Base-by-base conservation (phyloP, 768 basidiomycete species). In the Naganishia randhawae region DNA sequence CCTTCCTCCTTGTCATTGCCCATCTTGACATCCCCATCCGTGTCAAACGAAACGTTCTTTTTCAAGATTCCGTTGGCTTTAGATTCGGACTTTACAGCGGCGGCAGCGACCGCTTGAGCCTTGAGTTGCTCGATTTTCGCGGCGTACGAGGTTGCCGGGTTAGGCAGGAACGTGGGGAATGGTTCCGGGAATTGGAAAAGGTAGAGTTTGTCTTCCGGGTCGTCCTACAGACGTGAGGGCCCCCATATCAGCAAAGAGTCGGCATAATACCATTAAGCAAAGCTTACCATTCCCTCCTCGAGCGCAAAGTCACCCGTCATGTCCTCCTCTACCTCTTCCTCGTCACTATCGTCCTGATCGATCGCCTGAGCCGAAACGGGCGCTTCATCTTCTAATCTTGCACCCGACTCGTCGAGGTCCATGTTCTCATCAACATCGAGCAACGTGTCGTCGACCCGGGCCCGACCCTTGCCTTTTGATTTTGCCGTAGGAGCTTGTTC, bases 171-270 rank as follows among this genome's bases (percentile, higher is more conserved):
- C 5, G 82, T 84, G 0, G 92, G 92, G 79, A 96, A 93, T 0
- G 91, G 89, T 10, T 83, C 78, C 0, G 93, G 93, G 74, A 95
- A 95, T 76, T 94, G 92, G 81, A 95, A 93, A 72, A 92, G 88
- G 75, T 89, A 95, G 3, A 95, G 81, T 22, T 77, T 78, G 37
- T 75, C 69, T 39, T 73, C 71, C 11, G 76, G 77, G 33, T 73
- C 62, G 53, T 75, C 78, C 77, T 78, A 35, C n/a, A 14, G 53
- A 25, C 7, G 48, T 5, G 14, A 53, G 8, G 50, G n/a, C n/a
- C 16, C 14, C n/a, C 13, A 22, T 31, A 53, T 53, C 51, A 39
- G 35, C 35, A 13, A 55, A 66, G 69, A 71, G 71, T 52, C 22
- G 29, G 5, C 17, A 5, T 33, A 13, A 9, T 65, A 37, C 19